Evolutionary conservation across 176 grass and related monocot species (phyloP).

Genomic region (Lolium rigidum): DNA sequence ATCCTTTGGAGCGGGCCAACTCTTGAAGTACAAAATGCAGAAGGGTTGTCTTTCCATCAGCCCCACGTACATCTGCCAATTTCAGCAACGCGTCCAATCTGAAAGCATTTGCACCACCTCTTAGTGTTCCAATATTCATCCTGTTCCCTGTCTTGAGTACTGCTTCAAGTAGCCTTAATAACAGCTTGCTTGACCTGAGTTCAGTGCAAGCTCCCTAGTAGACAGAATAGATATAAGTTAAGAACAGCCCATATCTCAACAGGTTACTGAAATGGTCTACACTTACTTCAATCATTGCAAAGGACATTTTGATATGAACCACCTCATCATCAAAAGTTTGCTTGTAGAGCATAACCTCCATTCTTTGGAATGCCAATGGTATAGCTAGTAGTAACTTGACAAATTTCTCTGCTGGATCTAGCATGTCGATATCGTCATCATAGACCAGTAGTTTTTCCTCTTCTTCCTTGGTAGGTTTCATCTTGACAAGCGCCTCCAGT

Average conservation of each 20-base stretch:
- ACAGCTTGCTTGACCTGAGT: constrained; percentile 76
- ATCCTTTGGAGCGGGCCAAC: constrained; percentile 63
- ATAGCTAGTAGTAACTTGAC: constrained; percentile 68
- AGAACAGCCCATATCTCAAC: neutral
- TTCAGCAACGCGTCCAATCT: constrained; percentile 77
- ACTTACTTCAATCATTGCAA: constrained; percentile 77
- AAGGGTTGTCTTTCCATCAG: constrained; percentile 83
- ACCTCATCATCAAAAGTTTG: constrained; percentile 90
- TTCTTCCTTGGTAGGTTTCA: constrained; percentile 86
- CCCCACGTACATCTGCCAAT: constrained; percentile 85
- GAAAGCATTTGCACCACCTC: constrained; percentile 88
- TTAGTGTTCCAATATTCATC: constrained; percentile 90
- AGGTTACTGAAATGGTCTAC: neutral
- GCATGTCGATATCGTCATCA: constrained; percentile 48
- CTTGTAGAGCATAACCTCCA: constrained; percentile 81
- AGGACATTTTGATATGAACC: constrained; percentile 72
- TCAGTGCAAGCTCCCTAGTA: constrained; percentile 75
- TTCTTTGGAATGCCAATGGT: constrained; percentile 81
- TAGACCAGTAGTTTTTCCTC: constrained; percentile 63
- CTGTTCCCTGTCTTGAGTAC: constrained; percentile 94
- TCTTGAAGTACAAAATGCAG: constrained; percentile 95
- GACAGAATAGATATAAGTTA: constrained; percentile 18
- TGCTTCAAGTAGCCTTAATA: constrained; percentile 88
- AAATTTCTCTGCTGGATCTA: constrained; percentile 91
- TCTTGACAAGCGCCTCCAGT: constrained; percentile 83